Conservation (phyloP, 2,329 filamentous ascomycete genomes). For the Purpureocillium lavendulum region DNA sequence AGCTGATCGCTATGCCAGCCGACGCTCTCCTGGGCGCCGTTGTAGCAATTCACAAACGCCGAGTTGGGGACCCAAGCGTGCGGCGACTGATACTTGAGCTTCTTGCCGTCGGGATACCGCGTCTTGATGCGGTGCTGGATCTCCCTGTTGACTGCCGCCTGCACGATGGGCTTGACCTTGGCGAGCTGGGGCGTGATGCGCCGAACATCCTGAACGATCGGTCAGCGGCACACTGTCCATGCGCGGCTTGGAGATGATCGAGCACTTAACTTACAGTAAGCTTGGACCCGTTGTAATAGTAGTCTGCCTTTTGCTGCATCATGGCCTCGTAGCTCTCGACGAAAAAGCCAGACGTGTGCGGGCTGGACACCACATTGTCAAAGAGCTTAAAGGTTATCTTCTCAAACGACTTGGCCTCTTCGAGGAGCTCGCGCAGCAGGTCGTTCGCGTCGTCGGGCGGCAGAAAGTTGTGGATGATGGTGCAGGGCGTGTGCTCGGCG, state of each 20-base stretch:
- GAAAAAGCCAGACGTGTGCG: constrained; percentile 78
- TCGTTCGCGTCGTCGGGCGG: constrained; percentile 61
- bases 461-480: constrained; percentile 87
- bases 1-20: constrained; percentile 91
- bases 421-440: constrained; percentile 66
- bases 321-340: constrained; percentile 67
- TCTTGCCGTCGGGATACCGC: constrained; percentile 60
- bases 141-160: constrained; percentile 68
- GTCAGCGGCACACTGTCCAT: not conserved
- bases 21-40: constrained; percentile 71
- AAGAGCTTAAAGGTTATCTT: constrained; percentile 76
- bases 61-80: constrained; percentile 75
- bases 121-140: constrained; percentile 62
- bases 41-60: constrained; percentile 91
- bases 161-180: constrained; percentile 60
- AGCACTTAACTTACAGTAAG: constrained; percentile 42
- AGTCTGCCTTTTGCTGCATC: constrained; percentile 64
- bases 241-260: too few relatives aligned
- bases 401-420: constrained; percentile 63
- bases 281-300: constrained; percentile 74
- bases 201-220: constrained; percentile 54
- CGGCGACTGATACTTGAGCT: constrained; percentile 70
- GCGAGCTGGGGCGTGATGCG: constrained; percentile 67
- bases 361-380: constrained; percentile 75
- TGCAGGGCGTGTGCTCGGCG: constrained; percentile 77